Base-by-base conservation (phyloP, 2,329 filamentous ascomycete genomes). In the Fonsecaea erecta region DNA sequence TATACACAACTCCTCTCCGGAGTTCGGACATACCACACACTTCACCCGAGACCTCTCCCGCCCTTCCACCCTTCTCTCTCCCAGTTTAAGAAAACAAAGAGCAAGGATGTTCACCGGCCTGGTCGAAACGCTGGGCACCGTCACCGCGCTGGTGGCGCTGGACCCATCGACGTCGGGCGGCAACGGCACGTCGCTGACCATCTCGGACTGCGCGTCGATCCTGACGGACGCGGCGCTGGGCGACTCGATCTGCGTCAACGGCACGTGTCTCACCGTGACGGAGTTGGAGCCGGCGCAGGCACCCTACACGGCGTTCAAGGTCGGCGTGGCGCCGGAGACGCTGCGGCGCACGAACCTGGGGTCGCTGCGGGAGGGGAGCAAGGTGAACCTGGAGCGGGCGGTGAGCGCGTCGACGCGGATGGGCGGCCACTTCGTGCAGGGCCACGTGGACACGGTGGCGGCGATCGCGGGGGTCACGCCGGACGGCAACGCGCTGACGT, bases 361-460 rank as follows among this genome's bases (percentile, higher is more conserved):
- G 68, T 82, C 82, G 21, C 84, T 99, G 60, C 78, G 80, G 54
- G 76, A 86, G 66, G 83, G 83, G 48, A 90, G 88, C 66, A 82
- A 81, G 24, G 93, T 98, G 70, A 99, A 99, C 78, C 89, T 99
- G 60, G 95, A 99, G 83, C 89, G 95, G 16, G 94, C 95, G 2
- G 93, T 99, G 60, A 90, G 90, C 18, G 92, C 93, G 3, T 87
- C 90, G 73, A 97, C 94, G 52, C 91, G 95, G 62, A 98, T 99
- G 92, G 95, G 96, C 53, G 95, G 95, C 0, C 95, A 99, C 80
- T 97, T 98, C 74, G 94, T 98, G 34, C 96, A 99, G 80, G 95
- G 95, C 46, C 95, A 99, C 78, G 94, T 99, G 66, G 96, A 99
- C 78, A 94, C 92, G 11, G 88, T 90, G 43, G 95, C 94, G 0